phyloP scores from a whole-genome alignment of 306 rosid genomes.

The Rubus parviflorus region DNA sequence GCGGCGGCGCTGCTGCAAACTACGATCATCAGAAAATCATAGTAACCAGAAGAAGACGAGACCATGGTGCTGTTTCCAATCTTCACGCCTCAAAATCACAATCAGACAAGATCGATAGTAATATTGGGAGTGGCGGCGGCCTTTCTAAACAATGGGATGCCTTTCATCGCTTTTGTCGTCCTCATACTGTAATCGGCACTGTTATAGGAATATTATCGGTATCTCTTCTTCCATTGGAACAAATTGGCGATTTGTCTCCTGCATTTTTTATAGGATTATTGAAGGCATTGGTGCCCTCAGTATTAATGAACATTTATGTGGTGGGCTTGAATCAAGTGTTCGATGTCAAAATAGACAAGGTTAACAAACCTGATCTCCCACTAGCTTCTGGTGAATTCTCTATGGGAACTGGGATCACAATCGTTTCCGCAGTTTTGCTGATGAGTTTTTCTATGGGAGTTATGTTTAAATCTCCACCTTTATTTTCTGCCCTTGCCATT shows the following conservation, averaged over 20 bases:
- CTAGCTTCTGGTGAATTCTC: slow-evolving; percentile 33
- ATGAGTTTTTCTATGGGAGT: slow-evolving; percentile 32
- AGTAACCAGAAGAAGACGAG: background rate
- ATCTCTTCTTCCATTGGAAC: slow-evolving; percentile 28
- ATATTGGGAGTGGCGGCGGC: background rate
- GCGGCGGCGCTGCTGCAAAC: background rate
- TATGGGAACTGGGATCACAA: slow-evolving; percentile 21
- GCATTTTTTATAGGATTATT: slow-evolving; percentile 21
- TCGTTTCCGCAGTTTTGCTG: slow-evolving; percentile 16
- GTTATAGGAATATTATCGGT: slow-evolving; percentile 27
- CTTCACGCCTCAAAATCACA: background rate
- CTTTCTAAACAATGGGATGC: slow-evolving; percentile 24
- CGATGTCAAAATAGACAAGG: slow-evolving; percentile 29
- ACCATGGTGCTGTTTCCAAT: background rate
- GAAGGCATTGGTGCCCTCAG: slow-evolving; percentile 29
- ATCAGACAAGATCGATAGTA: background rate
- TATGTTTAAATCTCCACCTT: slow-evolving; percentile 21
- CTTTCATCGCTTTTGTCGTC: slow-evolving; percentile 25
- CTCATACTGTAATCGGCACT: slow-evolving; percentile 31
- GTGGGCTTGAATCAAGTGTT: slow-evolving; percentile 31
- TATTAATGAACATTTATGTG: slow-evolving; percentile 28
- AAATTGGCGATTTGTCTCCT: slow-evolving; percentile 12
- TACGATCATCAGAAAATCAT: background rate
- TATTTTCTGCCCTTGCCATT: slow-evolving; percentile 20
- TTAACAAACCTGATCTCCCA: slow-evolving; percentile 29